phyloP scores from a whole-genome alignment of 306 rosid genomes.

The Fagus sylvatica region DNA sequence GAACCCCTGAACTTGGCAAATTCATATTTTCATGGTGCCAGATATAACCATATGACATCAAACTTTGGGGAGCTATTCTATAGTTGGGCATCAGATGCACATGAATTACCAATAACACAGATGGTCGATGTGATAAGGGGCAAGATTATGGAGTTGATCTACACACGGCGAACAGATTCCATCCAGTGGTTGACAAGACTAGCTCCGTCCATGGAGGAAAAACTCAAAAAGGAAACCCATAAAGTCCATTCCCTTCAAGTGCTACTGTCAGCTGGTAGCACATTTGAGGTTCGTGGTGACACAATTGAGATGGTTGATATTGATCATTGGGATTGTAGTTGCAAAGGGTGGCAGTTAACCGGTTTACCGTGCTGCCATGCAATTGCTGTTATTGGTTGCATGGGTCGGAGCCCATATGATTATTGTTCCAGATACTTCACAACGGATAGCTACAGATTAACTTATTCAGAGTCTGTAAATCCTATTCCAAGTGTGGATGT shows the following conservation, averaged over 20 bases:
- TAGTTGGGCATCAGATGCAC: slow-evolving; percentile 86
- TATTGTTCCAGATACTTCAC: slow-evolving; percentile 85
- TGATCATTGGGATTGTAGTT: slow-evolving; percentile 85
- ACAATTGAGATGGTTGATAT: slow-evolving; percentile 71
- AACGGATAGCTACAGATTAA: slow-evolving; percentile 70
- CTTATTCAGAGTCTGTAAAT: slow-evolving; percentile 72
- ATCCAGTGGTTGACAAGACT: slow-evolving; percentile 75
- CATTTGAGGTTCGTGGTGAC: slow-evolving; percentile 85
- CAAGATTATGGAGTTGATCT: slow-evolving; percentile 78
- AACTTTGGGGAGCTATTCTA: slow-evolving; percentile 93
- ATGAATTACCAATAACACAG: slow-evolving; percentile 91
- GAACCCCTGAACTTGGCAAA: slow-evolving; percentile 89
- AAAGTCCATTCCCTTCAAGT: slow-evolving; percentile 58
- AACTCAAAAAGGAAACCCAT: slow-evolving; percentile 67
- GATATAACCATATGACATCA: slow-evolving; percentile 86
- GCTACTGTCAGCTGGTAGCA: slow-evolving; percentile 53
- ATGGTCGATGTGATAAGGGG: slow-evolving; percentile 87
- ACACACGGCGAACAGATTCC: slow-evolving; percentile 57
- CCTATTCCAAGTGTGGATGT: slow-evolving; percentile 49
- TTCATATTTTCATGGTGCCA: slow-evolving; percentile 82
- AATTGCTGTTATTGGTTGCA: slow-evolving; percentile 61
- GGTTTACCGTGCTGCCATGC: slow-evolving; percentile 94
- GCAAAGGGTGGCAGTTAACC: slow-evolving; percentile 83
- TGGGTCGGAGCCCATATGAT: slow-evolving; percentile 70
- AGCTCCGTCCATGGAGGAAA: slow-evolving; percentile 90